Evolutionary conservation across 106 monocot genomes (phyloP).

Genomic region (Iris macrosiphon): DNA sequence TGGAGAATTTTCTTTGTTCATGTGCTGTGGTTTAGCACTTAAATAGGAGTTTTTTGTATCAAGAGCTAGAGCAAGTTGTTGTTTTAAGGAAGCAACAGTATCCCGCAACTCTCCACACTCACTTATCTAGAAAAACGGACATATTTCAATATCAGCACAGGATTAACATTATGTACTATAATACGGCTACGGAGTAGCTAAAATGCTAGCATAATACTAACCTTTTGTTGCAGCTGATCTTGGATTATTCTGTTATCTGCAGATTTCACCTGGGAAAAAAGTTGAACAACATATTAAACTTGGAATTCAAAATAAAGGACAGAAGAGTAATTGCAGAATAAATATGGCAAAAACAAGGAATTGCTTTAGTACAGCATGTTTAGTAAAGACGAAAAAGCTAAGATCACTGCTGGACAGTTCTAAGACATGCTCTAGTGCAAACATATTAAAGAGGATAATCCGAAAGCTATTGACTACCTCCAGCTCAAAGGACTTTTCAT

Average conservation of each 20-base stretch:
- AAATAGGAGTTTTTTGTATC: constrained; percentile 15
- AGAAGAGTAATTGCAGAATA: constrained; percentile 1
- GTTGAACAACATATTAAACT: neutral
- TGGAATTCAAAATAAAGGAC: neutral
- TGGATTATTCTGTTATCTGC: constrained; percentile 95
- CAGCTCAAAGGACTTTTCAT: constrained; percentile 78
- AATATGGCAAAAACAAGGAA: neutral
- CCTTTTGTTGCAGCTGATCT: constrained; percentile 91
- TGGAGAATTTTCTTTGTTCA: constrained; percentile 14
- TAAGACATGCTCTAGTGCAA: no score
- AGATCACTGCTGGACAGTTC: neutral
- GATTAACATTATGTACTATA: neutral
- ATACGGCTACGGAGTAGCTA: neutral
- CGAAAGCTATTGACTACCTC: constrained; percentile 44
- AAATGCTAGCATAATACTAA: constrained; percentile 8
- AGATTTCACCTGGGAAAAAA: constrained; percentile 67
- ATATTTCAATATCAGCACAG: neutral
- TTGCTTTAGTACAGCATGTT: neutral
- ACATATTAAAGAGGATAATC: neutral
- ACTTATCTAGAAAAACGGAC: constrained; percentile 30
- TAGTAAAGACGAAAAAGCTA: neutral
- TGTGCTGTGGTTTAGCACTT: constrained; percentile 7
- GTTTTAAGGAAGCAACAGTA: constrained; percentile 41
- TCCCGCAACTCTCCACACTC: constrained; percentile 70
- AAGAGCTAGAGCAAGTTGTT: constrained; percentile 47